Evolutionary conservation across 441 rosid genomes (phyloP).

Genomic region (Bruguiera hainesii): DNA sequence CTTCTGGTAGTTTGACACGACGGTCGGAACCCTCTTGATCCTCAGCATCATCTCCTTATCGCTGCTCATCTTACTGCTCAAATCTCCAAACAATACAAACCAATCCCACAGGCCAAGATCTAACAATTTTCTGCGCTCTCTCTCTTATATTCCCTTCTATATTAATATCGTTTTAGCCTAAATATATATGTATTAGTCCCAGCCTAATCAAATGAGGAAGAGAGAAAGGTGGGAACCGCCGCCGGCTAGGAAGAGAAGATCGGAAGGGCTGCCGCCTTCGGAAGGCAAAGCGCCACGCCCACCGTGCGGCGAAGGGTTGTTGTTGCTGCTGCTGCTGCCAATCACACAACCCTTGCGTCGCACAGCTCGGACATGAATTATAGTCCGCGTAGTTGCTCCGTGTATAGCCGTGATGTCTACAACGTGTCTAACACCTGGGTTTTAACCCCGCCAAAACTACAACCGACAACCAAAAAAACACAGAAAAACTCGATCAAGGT

Average conservation of each 20-base stretch:
- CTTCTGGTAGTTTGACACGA: slow-evolving; percentile 76
- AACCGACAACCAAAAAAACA: not conserved
- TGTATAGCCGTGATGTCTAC: slow-evolving; percentile 95
- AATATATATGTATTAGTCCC: not conserved
- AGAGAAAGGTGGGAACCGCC: slow-evolving; percentile 48
- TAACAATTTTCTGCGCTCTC: not conserved
- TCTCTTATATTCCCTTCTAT: too few relatives aligned
- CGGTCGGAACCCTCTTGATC: slow-evolving; percentile 86
- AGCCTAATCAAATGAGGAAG: slow-evolving; percentile 18
- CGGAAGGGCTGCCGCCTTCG: slow-evolving; percentile 99
- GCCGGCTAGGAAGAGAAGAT: slow-evolving; percentile 98
- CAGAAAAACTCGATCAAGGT: not conserved
- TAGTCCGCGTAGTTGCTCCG: slow-evolving; percentile 46
- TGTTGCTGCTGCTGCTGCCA: slow-evolving; percentile 27
- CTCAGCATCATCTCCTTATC: slow-evolving; percentile 32
- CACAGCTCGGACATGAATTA: slow-evolving; percentile 67
- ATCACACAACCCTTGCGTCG: slow-evolving; percentile 84
- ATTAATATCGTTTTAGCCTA: too few relatives aligned
- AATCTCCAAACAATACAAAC: not conserved
- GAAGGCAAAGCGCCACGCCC: slow-evolving; percentile 99
- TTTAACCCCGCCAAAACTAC: slow-evolving; percentile 33
- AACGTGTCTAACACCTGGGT: slow-evolving; percentile 46
- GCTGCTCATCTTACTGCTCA: not conserved
- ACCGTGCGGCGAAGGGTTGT: slow-evolving; percentile 95
- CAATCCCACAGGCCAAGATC: slow-evolving; percentile 7